Base-by-base conservation (phyloP, 1,139 yeast genomes). In the Tardiomyces depauwii region DNA sequence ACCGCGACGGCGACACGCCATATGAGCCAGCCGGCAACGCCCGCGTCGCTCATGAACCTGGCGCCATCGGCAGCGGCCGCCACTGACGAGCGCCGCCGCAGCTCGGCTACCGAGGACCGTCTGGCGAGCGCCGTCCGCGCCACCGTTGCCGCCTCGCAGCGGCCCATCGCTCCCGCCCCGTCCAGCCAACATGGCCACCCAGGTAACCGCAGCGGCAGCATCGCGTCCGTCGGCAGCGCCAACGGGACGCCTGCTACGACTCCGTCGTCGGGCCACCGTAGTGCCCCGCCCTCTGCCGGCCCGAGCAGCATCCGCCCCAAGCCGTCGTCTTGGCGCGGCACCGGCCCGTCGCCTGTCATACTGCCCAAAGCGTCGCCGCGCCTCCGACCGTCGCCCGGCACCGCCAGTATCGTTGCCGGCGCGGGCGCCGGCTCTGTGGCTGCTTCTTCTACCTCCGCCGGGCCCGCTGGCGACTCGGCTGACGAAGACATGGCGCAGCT, bases 401-500 rank as follows among this genome's bases (percentile, higher is more conserved):
- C 25, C 25, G 25, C 7, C 25, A 7, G 7, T 21, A 7, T 21
- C 7, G 25, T 21, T 21, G 25, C 25, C 7, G 25, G 25, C 7
- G 7, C 25, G 7, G 25, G 25, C 25, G n/a, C n/a, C n/a, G n/a
- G n/a, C n/a, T n/a, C n/a, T n/a, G 16, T 10, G 38, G 38, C 30
- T 27, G 38, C 14, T 13, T 10, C 38, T 5, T 7, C 38, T 9
- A 14, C 16, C 18, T n/a, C n/a, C n/a, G n/a, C 10, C 10, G 32
- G 32, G 12, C 4, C 4, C n/a, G n/a, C 4, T 11, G 32, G 12
- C 30, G 44, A 41, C 39, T 43, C 28, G 1, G 45, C 25, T 14
- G 47, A 42, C 36, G 52, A 45, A 2, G 66, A 66, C 45, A 50
- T 62, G 36, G 55, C 61, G 13, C 56, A 59, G n/a, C 51, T 66